Evolutionary conservation across 768 basidiomycete genomes (phyloP), one percentile per base, ranked within the genome.

Genomic region (Phanerochaete carnosa): DNA sequence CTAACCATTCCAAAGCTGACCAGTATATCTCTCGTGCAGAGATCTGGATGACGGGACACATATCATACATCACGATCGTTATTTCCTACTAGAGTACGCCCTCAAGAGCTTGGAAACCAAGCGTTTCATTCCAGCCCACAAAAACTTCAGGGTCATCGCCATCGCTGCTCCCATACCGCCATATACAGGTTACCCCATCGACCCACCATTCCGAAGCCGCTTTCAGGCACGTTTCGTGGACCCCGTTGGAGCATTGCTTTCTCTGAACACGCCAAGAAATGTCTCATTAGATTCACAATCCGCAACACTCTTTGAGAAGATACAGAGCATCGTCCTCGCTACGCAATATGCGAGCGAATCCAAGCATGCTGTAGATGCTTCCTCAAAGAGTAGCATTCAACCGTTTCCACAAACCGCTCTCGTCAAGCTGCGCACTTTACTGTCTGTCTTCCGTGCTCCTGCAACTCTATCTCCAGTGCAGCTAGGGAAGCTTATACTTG

Each of bases 1-100:
- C 32, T 1, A 30, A 45, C 3, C 12, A 28, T 19, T 29, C 19
- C 6, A n/a, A 22, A 50, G 19, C 49, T 29, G 8, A 55, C 11
- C 25, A 25, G 28, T 28, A 26, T 25, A 23, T 7, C 11, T 52
- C 46, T 11, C 32, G 29, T 52, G 16, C 60, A 86, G 84, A 80
- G 87, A 89, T 62, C 71, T 89, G 29, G 87, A 87, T 63, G 86
- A 89, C 60, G 86, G 86, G 33, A 85, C 85, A 1, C 86, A 88
- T 64, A 87, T 89, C 46, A 80, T 89, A 23, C 86, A 87, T 62
- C 81, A 85, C 0, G 81, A 84, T 59, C 82, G 85, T 29, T 82
- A 80, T 64, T 76, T 79, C 19, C 80, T 83, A 58, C 71, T 88
- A 26, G 79, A 81, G 58, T 13, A 60, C 0, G 25, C 62, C 8